Percentiles rank a stretch among this genome's conserved stretches.
Conservation (phyloP, 2,329 filamentous ascomycete genomes). For the Fusarium brevicatenulatum region DNA sequence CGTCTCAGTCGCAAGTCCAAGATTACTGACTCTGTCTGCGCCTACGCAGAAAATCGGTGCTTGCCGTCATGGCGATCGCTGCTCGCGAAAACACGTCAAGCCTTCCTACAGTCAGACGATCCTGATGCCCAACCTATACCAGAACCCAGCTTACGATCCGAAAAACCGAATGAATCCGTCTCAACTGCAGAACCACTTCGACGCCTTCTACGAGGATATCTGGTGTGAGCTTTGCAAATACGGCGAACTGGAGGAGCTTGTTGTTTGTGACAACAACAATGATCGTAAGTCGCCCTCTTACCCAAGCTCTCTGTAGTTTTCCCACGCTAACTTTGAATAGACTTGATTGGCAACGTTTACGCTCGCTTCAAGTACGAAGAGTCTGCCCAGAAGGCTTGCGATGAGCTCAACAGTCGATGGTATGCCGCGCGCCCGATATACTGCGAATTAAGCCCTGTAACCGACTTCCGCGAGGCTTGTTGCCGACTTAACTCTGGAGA, state of each 20-base stretch:
- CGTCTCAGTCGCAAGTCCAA: conserved; percentile 17
- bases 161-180: conserved; percentile 96
- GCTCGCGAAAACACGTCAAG: conserved; percentile 98
- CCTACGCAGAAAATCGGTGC: conserved; percentile 91
- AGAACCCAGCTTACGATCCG: conserved; percentile 96
- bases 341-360: conserved; percentile 99
- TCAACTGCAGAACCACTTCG: conserved; percentile 99
- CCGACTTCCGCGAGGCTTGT: conserved; percentile 97
- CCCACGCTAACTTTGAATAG: conserved; percentile 54
- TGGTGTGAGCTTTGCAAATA: conserved; percentile 99
- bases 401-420: conserved; percentile 93
- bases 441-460: conserved; percentile 96
- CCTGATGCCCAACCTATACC: conserved; percentile 97
- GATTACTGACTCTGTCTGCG: conserved; percentile 28
- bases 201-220: conserved; percentile 99
- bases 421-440: conserved; percentile 98
- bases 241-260: conserved; percentile 95
- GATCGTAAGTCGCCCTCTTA: conserved; percentile 73
- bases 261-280: conserved; percentile 99
- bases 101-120: conserved; percentile 98
- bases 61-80: conserved; percentile 97
- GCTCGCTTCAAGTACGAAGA: conserved; percentile 99
- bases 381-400: conserved; percentile 90
- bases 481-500: conserved; percentile 94
- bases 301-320: background rate